Percentiles rank a stretch among this genome's conserved stretches.
Conservation (phyloP, 768 basidiomycete genomes). For the Lentinus tigrinus region DNA sequence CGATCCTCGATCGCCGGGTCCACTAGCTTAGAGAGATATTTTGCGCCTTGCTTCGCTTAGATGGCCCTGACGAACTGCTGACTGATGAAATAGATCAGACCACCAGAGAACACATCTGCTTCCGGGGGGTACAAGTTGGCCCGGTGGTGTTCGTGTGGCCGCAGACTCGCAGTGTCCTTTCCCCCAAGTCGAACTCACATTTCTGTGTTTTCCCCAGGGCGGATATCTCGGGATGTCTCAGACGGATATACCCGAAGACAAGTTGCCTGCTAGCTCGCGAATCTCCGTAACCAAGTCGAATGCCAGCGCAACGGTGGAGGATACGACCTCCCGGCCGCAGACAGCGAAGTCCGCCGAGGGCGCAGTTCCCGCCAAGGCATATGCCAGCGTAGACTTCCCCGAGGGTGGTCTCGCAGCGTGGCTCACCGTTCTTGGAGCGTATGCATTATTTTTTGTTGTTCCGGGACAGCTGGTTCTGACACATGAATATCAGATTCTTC, state of each 20-base stretch:
- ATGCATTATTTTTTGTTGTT: constrained; percentile 5
- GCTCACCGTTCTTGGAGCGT: constrained; percentile 19
- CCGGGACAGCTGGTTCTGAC: not conserved
- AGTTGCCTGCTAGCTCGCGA: not conserved
- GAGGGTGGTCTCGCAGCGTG: constrained; percentile 27
- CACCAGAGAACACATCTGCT: too few species aligned
- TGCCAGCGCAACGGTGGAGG: not conserved
- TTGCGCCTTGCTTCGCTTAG: too few species aligned
- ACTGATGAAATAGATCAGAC: too few species aligned
- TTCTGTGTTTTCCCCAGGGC: too few species aligned
- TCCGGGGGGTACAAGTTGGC: too few species aligned
- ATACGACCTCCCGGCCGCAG: not conserved
- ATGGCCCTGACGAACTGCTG: too few species aligned
- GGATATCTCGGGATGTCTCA: not conserved
- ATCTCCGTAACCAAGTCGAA: constrained; percentile 4
- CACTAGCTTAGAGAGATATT: too few species aligned
- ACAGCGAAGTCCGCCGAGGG: not conserved
- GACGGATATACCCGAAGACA: not conserved
- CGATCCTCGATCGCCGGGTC: too few species aligned
- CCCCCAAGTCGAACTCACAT: too few species aligned
- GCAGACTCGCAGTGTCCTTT: too few species aligned
- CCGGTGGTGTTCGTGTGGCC: too few species aligned
- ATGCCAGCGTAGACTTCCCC: not conserved
- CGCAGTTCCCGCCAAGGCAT: not conserved
- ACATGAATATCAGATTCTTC: constrained; percentile 19